Evolutionary conservation across 2,329 filamentous ascomycete species (phyloP), one percentile per base, ranked within the genome.

Genomic region (Paraphoma sp.): DNA sequence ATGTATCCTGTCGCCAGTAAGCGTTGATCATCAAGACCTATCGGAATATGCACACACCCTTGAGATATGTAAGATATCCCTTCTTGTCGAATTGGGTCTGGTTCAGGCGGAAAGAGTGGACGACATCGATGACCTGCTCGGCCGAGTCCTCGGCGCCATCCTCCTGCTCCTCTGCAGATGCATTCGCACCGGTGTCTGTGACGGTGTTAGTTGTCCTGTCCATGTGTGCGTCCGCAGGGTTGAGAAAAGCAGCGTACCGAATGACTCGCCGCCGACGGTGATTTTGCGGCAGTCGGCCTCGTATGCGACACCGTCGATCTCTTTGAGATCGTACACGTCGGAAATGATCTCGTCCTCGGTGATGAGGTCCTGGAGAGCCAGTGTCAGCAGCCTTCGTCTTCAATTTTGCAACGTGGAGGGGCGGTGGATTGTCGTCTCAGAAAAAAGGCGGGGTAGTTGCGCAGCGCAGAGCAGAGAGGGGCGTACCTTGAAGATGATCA

Each of bases 261-360:
- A 87, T 65, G 85, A 79, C 76, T 94, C 87, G 64, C 80, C 86
- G 64, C 88, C 92, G 80, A 93, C 84, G 58, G 86, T 87, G 82
- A 97, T 93, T 88, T 94, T 96, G 78, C 85, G 84, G 82, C 93
- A 97, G 83, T 99, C 90, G 76, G 89, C 89, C 84, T 98, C 94
- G 83, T 91, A 98, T 72, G 90, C 88, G 69, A 91, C 83, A 68
- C 87, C 88, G 79, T 93, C 91, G 63, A 94, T 77, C 79, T 90
- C 84, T 83, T 91, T 92, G 77, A 96, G 80, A 70, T 93, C 84
- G 84, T 89, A 97, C 70, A 91, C 95, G 83, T 98, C 94, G 75
- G 95, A 96, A 88, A 98, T 89, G 80, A 99, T 86, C 89, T 99
- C 95, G 83, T 97, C 94, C 67, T 83, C 91, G 80, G 87, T 91